Conservation (phyloP, 345 rosid genomes). For the Hibiscus mutabilis region DNA sequence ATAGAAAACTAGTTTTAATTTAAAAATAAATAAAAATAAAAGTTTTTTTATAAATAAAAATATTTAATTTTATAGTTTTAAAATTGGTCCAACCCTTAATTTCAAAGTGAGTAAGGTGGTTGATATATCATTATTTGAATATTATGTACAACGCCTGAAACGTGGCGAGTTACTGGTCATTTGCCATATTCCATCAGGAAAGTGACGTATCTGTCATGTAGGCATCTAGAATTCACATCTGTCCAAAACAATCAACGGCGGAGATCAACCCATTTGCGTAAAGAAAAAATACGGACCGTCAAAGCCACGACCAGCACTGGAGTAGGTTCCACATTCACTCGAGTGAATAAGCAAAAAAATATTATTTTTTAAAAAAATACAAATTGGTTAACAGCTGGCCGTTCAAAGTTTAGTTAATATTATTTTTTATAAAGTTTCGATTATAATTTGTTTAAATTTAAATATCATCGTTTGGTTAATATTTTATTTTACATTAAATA, state of each 20-base stretch:
- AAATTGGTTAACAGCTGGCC: background rate
- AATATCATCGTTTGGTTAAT: background rate
- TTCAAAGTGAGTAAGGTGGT: background rate
- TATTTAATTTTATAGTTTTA: no score
- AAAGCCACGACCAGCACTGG: background rate
- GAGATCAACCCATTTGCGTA: background rate
- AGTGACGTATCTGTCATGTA: constrained; percentile 44
- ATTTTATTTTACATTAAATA: background rate
- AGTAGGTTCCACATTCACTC: constrained; percentile 14
- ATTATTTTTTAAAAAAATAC: background rate
- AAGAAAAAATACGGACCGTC: constrained; percentile 34
- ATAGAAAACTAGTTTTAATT: no score
- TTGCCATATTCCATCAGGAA: constrained; percentile 35
- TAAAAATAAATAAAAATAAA: no score
- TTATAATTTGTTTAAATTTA: background rate
- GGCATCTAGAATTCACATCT: constrained; percentile 27
- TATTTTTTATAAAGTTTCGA: background rate
- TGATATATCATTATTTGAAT: background rate
- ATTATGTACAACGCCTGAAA: background rate
- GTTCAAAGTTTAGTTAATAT: background rate
- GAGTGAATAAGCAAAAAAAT: constrained; percentile 10
- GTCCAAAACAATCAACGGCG: constrained; percentile 19
- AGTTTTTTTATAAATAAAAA: no score
- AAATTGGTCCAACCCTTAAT: no score
- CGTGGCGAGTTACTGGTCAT: constrained; percentile 29